Percentiles rank a stretch among this genome's conserved stretches.
phyloP scores from a whole-genome alignment of 1,139 yeast species.

The Yamadazyma aaseri region DNA sequence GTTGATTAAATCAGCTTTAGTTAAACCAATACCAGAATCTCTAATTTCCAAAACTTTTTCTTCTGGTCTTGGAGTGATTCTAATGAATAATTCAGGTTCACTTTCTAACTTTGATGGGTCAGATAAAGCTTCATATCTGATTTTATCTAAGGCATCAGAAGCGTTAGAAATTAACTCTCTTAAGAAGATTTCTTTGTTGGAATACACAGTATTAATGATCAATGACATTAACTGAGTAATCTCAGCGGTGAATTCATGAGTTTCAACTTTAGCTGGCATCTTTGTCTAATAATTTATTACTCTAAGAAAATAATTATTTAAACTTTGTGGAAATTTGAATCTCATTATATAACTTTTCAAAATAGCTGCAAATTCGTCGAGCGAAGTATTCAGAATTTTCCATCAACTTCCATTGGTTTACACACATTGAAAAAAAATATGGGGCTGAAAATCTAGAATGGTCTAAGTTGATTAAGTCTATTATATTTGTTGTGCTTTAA shows the following conservation, averaged over 20 bases:
- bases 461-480: too few relatives aligned
- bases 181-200: conserved; percentile 98
- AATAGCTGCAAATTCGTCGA: conserved; percentile 16
- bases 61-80: conserved; percentile 96
- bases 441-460: too few relatives aligned
- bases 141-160: conserved; percentile 81
- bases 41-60: conserved; percentile 93
- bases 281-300: conserved; percentile 6
- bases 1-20: conserved; percentile 98
- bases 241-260: conserved; percentile 99
- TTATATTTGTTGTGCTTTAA: too few relatives aligned
- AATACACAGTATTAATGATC: conserved; percentile 99
- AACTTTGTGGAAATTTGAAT: conserved; percentile 1
- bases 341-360: conserved; percentile 8
- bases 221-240: conserved; percentile 99
- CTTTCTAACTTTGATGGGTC: conserved; percentile 91
- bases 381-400: conserved; percentile 26
- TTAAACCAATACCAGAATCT: conserved; percentile 99
- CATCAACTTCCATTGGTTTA: conserved; percentile 30
- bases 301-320: background rate
- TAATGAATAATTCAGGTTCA: conserved; percentile 95
- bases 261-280: conserved; percentile 70
- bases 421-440: too few relatives aligned
- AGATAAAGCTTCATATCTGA: conserved; percentile 93
- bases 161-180: conserved; percentile 99